Evolutionary conservation across 495 filamentous ascomycete species (phyloP).

Genomic region (Xylaria venustula): DNA sequence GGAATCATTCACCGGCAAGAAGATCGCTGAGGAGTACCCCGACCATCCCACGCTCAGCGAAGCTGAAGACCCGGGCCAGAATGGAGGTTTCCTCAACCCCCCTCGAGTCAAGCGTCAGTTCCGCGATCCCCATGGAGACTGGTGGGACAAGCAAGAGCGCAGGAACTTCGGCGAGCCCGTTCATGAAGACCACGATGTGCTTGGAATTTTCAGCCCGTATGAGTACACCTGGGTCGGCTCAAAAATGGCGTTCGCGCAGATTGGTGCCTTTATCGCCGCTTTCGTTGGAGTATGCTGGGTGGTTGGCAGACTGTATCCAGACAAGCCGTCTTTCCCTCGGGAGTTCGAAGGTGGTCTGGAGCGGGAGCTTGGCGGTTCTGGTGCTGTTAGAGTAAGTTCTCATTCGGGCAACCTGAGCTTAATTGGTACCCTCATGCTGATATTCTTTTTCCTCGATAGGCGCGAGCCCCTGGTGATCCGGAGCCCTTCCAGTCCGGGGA

Average conservation of each 20-base stretch:
- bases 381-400: slow-evolving; percentile 47
- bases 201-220: slow-evolving; percentile 86
- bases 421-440: slow-evolving; percentile 1
- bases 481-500: slow-evolving; percentile 36
- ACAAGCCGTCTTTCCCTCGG: slow-evolving; percentile 72
- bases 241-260: slow-evolving; percentile 67
- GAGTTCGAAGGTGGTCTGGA: slow-evolving; percentile 83
- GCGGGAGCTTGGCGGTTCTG: slow-evolving; percentile 75
- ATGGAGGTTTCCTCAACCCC: slow-evolving; percentile 90
- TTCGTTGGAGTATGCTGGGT: slow-evolving; percentile 70
- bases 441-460: slow-evolving; percentile 29
- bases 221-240: slow-evolving; percentile 83
- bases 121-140: slow-evolving; percentile 89
- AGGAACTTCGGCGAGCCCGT: slow-evolving; percentile 93
- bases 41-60: slow-evolving; percentile 52
- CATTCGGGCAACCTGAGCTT: not conserved
- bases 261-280: slow-evolving; percentile 69
- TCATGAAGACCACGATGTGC: slow-evolving; percentile 95
- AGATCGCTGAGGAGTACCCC: slow-evolving; percentile 48
- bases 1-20: slow-evolving; percentile 35
- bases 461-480: slow-evolving; percentile 41
- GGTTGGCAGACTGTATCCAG: slow-evolving; percentile 77
- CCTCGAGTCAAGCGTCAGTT: slow-evolving; percentile 76
- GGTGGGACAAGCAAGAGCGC: slow-evolving; percentile 97
- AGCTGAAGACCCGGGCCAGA: slow-evolving; percentile 77